A percentile compares a stretch with the other conserved stretches of the same genome.
These are phyloP conservation scores for Penicillium antarcticum DNA, from an alignment of 495 filamentous ascomycete genomes.

Conservation along the genomic window DNA sequence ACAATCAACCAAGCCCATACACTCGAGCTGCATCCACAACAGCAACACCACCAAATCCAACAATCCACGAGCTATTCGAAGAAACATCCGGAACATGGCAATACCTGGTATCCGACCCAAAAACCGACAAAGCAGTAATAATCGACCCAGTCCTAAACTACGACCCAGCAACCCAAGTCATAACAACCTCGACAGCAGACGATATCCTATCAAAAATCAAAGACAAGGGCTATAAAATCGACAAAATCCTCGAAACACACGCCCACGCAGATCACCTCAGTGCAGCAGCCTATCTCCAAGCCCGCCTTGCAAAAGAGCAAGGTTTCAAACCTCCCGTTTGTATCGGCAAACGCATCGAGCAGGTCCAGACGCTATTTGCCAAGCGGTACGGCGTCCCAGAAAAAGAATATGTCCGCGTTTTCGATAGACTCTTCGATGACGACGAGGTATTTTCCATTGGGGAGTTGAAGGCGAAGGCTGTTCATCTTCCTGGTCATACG, in stretches of 20 bases:
- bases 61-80: slow-evolving; percentile 44
- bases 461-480: slow-evolving; percentile 35
- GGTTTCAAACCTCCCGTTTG: slow-evolving; percentile 34
- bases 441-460: slow-evolving; percentile 52
- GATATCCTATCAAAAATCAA: slow-evolving; percentile 37
- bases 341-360: slow-evolving; percentile 53
- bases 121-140: slow-evolving; percentile 44
- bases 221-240: slow-evolving; percentile 44
- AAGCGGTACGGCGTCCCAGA: slow-evolving; percentile 41
- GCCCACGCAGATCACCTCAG: slow-evolving; percentile 64
- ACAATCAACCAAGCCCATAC: background rate
- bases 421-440: slow-evolving; percentile 52
- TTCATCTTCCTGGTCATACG: slow-evolving; percentile 61
- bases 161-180: slow-evolving; percentile 39
- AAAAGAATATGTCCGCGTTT: slow-evolving; percentile 41
- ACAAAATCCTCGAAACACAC: slow-evolving; percentile 56
- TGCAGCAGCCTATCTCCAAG: slow-evolving; percentile 52
- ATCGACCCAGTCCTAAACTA: slow-evolving; percentile 62
- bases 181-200: slow-evolving; percentile 51
- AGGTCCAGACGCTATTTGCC: slow-evolving; percentile 50
- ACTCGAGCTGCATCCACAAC: slow-evolving; percentile 3
- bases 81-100: slow-evolving; percentile 54
- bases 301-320: slow-evolving; percentile 26
- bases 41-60: slow-evolving; percentile 20
- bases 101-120: slow-evolving; percentile 55